A percentile compares a stretch with the other conserved stretches of the same genome.
phyloP scores from a whole-genome alignment of 176 grass and related monocot genomes.

The Secale cereale region DNA sequence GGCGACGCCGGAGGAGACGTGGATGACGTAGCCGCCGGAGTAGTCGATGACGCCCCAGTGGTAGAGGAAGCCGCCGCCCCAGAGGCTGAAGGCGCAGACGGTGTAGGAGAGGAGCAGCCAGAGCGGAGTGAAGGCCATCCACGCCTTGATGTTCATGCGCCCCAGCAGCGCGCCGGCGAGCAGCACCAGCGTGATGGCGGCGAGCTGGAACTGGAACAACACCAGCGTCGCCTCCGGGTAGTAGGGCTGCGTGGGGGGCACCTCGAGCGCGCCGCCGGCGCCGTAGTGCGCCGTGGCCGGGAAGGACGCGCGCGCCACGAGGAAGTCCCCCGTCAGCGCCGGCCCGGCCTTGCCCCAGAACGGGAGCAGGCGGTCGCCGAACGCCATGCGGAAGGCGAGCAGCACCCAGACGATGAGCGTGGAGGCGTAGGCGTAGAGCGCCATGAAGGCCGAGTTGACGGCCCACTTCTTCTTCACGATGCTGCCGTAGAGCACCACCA shows the following conservation, averaged over 20 bases:
- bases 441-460: slow-evolving; percentile 85
- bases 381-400: slow-evolving; percentile 72
- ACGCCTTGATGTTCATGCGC: slow-evolving; percentile 78
- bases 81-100: slow-evolving; percentile 65
- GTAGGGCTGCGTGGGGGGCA: slow-evolving; percentile 43
- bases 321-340: slow-evolving; percentile 44
- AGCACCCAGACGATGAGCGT: slow-evolving; percentile 76
- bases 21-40: slow-evolving; percentile 88
- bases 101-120: slow-evolving; percentile 77
- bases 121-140: slow-evolving; percentile 77
- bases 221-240: slow-evolving; percentile 74
- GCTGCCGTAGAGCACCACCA: slow-evolving; percentile 66
- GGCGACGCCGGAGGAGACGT: slow-evolving; percentile 78
- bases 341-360: slow-evolving; percentile 74
- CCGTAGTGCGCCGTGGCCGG: slow-evolving; percentile 51
- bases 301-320: slow-evolving; percentile 37
- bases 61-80: slow-evolving; percentile 89
- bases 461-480: slow-evolving; percentile 90
- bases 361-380: slow-evolving; percentile 62
- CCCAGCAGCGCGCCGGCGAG: slow-evolving; percentile 71
- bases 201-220: slow-evolving; percentile 74
- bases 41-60: slow-evolving; percentile 97
- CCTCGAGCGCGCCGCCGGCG: slow-evolving; percentile 34
- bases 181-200: slow-evolving; percentile 65
- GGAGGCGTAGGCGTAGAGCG: slow-evolving; percentile 72